phyloP scores from a whole-genome alignment of 192 early-diverging fungal species.

The Mycoemilia scoparia region DNA sequence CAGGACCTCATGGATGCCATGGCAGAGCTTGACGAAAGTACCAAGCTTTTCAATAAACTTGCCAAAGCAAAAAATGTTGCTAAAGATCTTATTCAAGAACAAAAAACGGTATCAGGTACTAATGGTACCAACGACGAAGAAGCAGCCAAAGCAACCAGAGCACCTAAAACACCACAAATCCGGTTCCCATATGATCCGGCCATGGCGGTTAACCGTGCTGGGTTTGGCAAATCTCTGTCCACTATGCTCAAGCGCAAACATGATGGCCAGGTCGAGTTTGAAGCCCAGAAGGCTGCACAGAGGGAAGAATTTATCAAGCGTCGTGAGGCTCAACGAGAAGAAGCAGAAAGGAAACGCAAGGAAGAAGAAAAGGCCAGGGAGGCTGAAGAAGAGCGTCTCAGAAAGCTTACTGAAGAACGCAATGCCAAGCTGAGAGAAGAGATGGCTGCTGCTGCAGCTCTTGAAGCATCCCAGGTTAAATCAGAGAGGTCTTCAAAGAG shows the following conservation, averaged over 20 bases:
- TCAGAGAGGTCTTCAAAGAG: constrained; percentile 6
- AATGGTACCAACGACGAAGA: constrained; percentile 6
- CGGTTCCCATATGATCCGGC: constrained; percentile 38
- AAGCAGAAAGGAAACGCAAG: constrained; percentile 20
- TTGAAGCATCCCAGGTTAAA: constrained; percentile 3
- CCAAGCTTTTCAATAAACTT: constrained; percentile 9
- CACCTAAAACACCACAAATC: constrained; percentile 19
- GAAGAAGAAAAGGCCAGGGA: constrained; percentile 8
- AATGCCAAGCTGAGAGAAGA: constrained; percentile 24
- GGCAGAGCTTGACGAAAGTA: constrained; percentile 32
- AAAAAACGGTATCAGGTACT: constrained; percentile 9
- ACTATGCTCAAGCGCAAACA: constrained; percentile 34
- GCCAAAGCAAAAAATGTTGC: neutral
- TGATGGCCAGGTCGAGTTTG: constrained; percentile 38
- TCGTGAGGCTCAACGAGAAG: constrained; percentile 26
- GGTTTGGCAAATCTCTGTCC: constrained; percentile 38
- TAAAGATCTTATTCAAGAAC: neutral
- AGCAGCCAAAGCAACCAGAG: constrained; percentile 7
- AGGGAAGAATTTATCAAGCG: constrained; percentile 35
- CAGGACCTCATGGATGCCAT: constrained; percentile 36
- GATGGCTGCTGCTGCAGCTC: constrained; percentile 16
- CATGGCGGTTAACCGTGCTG: constrained; percentile 41
- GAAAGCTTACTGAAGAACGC: constrained; percentile 23
- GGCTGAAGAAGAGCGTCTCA: constrained; percentile 7
- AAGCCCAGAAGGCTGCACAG: constrained; percentile 29